Conservation (phyloP, 805 yeast species). For the Candida sithepensis region DNA sequence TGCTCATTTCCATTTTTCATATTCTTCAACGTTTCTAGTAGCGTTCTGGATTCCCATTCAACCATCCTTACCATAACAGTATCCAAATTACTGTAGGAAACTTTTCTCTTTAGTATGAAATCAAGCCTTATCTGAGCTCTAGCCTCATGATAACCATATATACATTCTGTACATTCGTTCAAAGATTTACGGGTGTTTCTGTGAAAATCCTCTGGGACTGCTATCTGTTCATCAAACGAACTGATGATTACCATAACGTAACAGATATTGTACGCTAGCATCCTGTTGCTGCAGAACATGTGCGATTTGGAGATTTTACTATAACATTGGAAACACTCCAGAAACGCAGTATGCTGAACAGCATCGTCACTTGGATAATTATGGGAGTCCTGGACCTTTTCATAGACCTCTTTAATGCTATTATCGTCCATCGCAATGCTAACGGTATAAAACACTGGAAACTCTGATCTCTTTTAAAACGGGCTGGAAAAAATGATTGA, state of each 20-base stretch:
- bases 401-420: not conserved
- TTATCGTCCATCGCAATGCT: not conserved
- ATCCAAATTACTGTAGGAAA: conserved; percentile 21
- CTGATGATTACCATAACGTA: conserved; percentile 37
- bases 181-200: conserved; percentile 31
- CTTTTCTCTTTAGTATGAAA: conserved; percentile 46
- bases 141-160: conserved; percentile 48
- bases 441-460: not conserved
- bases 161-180: conserved; percentile 50
- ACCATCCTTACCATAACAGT: conserved; percentile 21
- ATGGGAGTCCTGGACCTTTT: conserved; percentile 25
- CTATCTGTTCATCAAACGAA: conserved; percentile 39
- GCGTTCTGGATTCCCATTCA: conserved; percentile 25
- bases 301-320: conserved; percentile 30
- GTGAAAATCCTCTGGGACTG: conserved; percentile 8
- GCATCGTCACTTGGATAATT: conserved; percentile 28
- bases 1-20: conserved; percentile 21
- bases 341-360: conserved; percentile 36
- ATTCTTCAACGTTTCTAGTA: conserved; percentile 12
- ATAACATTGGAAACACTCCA: conserved; percentile 34
- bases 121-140: conserved; percentile 48
- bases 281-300: conserved; percentile 52
- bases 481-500: no score
- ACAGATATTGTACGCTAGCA: conserved; percentile 49
- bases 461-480: not conserved